Base-by-base conservation (phyloP, 2,329 filamentous ascomycete species). In the Bipolaris bicolor region DNA sequence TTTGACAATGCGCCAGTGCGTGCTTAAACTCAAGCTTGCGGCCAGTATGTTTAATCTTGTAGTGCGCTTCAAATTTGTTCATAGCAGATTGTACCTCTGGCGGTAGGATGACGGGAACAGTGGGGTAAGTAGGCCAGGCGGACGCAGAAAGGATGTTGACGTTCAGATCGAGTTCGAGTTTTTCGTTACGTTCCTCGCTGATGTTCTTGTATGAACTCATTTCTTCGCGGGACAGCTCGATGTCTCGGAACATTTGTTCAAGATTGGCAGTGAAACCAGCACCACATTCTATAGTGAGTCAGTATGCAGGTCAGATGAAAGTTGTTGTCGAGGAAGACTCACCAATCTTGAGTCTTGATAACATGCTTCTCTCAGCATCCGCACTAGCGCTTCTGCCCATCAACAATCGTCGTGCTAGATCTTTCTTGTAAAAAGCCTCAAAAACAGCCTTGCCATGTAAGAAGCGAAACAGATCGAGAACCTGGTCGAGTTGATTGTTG, bases 191-290 rank as follows among this genome's bases (percentile, higher is more conserved):
- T 78, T 85, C 83, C 60, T 86, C 83, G 45, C 84, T 79, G 77
- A 92, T 76, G 77, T 84, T 80, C 75, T 90, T 95, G 79, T 96
- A 99, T 0, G 90, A 86, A n/a, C 84, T 79, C 89, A 98, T 96
- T 73, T 98, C 94, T 68, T 98, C 95, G 59, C 90, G 90, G 11
- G 91, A 91, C 18, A 97, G 84, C 72, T 97, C 93, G 76, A 98
- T 92, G 71, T 99, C 95, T 76, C 96, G 97, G 82, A 99, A 99
- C 95, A 99, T 99, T 61, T 94, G 91, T 77, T 99, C 96, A 0
- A 99, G 83, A 70, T 99, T 99, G 73, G 97, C 93, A 0, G 95
- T 99, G 74, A 99, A 98, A 66, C 87, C 90, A 13, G 91, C 90
- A 37, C 95, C 95, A 72, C 95, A 99, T 80, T 99, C 95, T 79